phyloP scores from a whole-genome alignment of 1,284 basidiomycete species.

The Ganoderma lingzhi region DNA sequence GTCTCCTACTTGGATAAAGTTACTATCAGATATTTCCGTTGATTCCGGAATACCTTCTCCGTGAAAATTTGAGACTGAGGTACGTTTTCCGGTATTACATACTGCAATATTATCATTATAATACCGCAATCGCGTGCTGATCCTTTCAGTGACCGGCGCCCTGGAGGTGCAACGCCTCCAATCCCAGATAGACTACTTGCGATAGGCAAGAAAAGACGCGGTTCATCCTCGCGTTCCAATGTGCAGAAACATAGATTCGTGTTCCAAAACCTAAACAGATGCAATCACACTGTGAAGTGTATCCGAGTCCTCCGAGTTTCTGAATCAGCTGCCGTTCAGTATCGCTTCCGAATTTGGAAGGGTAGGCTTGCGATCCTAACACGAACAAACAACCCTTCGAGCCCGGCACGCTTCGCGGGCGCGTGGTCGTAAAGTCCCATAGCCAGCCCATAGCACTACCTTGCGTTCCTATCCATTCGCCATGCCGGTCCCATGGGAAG shows the following conservation, averaged over 20 bases:
- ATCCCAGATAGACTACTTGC: no score
- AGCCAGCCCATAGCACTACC: background rate
- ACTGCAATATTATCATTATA: no score
- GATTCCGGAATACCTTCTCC: no score
- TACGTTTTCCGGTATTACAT: no score
- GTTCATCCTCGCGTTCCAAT: no score
- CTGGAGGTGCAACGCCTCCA: no score
- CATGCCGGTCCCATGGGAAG: constrained; percentile 97
- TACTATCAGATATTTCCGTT: no score
- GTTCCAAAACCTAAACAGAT: background rate
- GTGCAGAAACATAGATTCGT: background rate
- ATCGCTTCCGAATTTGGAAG: background rate
- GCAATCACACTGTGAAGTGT: no score
- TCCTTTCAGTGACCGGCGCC: no score
- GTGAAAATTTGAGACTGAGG: no score
- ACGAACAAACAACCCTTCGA: constrained; percentile 21
- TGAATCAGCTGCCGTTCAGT: constrained; percentile 1
- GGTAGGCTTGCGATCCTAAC: constrained; percentile 18
- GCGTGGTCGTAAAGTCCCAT: background rate
- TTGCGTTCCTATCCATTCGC: constrained; percentile 24
- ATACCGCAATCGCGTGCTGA: no score
- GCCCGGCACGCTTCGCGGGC: constrained; percentile 6
- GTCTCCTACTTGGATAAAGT: no score
- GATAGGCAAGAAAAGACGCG: background rate
- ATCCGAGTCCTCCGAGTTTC: background rate